Base-by-base conservation (phyloP, 441 rosid genomes). In the Eruca vesicaria region DNA sequence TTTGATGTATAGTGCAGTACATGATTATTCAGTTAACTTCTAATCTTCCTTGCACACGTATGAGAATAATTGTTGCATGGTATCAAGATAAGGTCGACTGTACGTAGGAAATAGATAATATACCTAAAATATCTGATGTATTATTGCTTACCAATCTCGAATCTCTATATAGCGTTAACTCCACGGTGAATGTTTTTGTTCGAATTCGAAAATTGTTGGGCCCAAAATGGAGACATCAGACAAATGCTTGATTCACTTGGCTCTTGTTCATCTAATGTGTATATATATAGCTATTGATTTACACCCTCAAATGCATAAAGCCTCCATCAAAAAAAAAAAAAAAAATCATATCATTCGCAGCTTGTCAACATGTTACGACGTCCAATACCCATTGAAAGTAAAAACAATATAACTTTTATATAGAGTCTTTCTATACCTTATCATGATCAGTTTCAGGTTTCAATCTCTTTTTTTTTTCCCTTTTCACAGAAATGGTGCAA, bases 341-440 rank as follows among this genome's bases (percentile, higher is more conserved):
- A 55, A 50, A 52, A 4, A 3, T 11, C 60, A 23, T 21, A 21
- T 32, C 20, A 58, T 66, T 58, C 19, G 31, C 28, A 32, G 66
- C 36, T 45, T 66, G 66, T 57, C 19, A 43, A 33, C 52, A 74
- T 74, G 68, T 59, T 61, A 36, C 72, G 72, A 48, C 26, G 26
- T 23, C 72, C 78, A 67, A 23, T 59, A 33, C 8, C 78, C 38
- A 67, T 59, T 33, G 78, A 74, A 59, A 18, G 73, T 74, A 59
- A 58, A 15, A 21, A 9, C 12, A 12, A 52, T 2, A 63, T 4
- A 36, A 29, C 20, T 61, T 71, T 50, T 6, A 65, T 52, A 23
- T 23, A 16, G 21, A 19, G 11, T 12, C 58, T 66, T 6, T 36
- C 41, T 36, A 18, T 32, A 19, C 10, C 9, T 50, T 23, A 57